Base-by-base conservation (phyloP, 805 yeast species). In the Teunomyces gatunensis region DNA sequence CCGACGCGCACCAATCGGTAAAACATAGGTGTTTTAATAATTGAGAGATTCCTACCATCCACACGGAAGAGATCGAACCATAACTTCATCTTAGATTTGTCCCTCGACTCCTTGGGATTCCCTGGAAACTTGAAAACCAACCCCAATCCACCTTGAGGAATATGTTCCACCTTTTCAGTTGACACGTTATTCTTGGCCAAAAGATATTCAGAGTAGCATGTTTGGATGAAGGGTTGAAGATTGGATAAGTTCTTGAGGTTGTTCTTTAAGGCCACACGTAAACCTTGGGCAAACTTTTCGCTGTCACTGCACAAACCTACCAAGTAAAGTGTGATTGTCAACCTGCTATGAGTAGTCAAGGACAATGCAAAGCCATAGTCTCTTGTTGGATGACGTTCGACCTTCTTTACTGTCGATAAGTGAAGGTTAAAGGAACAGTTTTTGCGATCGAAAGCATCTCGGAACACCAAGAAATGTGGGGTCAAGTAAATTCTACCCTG, bases 41-140 rank as follows among this genome's bases (percentile, higher is more conserved):
- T 57, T 0, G 95, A 83, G 44, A 94, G 69, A 58, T 91, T 90
- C 42, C 96, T 75, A 25, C 99, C 99, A 58, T 90, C 85, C 15
- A 80, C 79, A 48, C 85, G 76, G 63, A 91, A 87, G 58, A 87
- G 86, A 59, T 92, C 97, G 60, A 88, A 89, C 99, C 99, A 94
- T 46, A 90, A 72, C 56, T 92, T 84, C 79, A 92, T 80, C 55
- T 91, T 92, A 4, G 90, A 75, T 56, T 88, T 85, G 60, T 92
- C 97, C 46, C 89, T 80, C 44, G 82, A 69, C 50, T 83, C 83
- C 50, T 78, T 79, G 3, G 95, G 79, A 61, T 89, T 89, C 0
- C 99, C 99, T 0, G 99, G 99, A 62, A 84, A 94, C 54, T 87
- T 85, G 68, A 83, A 92, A 10, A 69, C 68, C 59, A 86, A 79